These are phyloP conservation scores for Candida palmyrensis DNA, from an alignment of 805 yeast genomes.

Conservation along the genomic window DNA sequence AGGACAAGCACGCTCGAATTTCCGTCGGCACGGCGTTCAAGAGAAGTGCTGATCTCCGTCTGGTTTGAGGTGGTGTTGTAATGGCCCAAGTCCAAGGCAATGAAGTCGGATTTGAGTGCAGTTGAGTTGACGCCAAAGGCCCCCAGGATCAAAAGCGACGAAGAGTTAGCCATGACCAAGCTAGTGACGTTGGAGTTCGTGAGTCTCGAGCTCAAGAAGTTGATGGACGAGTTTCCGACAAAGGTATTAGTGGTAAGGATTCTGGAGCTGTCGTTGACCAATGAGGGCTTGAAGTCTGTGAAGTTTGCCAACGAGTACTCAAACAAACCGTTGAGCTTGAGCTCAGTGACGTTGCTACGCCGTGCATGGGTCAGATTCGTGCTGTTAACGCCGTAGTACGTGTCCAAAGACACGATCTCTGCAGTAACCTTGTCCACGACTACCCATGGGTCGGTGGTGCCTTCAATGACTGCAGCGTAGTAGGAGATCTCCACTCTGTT, in stretches of 20 bases:
- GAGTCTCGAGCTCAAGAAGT: constrained; percentile 27
- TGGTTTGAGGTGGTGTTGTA: constrained; percentile 31
- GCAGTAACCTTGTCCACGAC: constrained; percentile 70
- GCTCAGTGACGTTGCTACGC: constrained; percentile 13
- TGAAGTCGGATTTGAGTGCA: constrained; percentile 21
- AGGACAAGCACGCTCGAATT: constrained; percentile 18
- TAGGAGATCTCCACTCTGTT: constrained; percentile 27
- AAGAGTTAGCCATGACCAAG: constrained; percentile 22
- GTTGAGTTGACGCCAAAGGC: constrained; percentile 34
- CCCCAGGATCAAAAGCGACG: constrained; percentile 44
- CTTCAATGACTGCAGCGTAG: constrained; percentile 15
- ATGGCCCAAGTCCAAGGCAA: constrained; percentile 19
- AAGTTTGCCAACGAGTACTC: constrained; percentile 76
- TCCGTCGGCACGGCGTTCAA: constrained; percentile 13
- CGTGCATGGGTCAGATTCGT: constrained; percentile 13
- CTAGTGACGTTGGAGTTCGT: constrained; percentile 28
- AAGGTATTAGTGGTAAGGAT: constrained; percentile 28
- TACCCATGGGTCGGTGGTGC: constrained; percentile 34
- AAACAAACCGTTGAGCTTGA: constrained; percentile 68
- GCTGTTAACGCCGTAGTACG: constrained; percentile 20
- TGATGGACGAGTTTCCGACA: constrained; percentile 38
- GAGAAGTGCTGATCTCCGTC: constrained; percentile 12
- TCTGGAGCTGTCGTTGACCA: constrained; percentile 19
- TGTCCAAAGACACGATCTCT: constrained; percentile 43
- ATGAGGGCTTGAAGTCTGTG: constrained; percentile 26